These are phyloP conservation scores for Zygnema cylindricum DNA, from an alignment of 139 green algal species.

Conservation along the genomic window DNA sequence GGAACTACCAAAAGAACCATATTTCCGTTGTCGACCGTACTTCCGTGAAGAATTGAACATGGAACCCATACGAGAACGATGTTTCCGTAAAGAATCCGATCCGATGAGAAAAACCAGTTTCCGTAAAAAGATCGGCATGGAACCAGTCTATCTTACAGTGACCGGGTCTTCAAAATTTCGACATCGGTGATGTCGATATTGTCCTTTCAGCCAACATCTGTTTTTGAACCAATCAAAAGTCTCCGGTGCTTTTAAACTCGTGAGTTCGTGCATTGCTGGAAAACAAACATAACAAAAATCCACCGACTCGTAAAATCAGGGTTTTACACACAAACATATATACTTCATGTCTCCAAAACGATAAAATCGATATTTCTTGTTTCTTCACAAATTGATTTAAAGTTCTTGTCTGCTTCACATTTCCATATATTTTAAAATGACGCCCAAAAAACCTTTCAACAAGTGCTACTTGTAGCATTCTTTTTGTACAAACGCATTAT, in stretches of 20 bases:
- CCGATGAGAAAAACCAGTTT: too few species aligned
- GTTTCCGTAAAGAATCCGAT: too few species aligned
- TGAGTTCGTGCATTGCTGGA: conserved; percentile 32
- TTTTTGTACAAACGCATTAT: too few species aligned
- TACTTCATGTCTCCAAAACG: not conserved
- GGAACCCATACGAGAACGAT: too few species aligned
- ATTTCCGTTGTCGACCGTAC: too few species aligned
- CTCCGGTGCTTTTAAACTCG: conserved; percentile 27
- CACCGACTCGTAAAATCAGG: not conserved
- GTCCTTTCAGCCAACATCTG: not conserved
- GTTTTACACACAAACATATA: not conserved
- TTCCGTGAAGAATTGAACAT: too few species aligned
- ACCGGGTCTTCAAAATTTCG: not conserved
- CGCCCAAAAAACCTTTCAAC: not conserved
- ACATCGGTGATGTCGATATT: conserved; percentile 3
- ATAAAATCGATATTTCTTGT: not conserved
- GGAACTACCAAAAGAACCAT: too few species aligned
- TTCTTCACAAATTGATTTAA: not conserved
- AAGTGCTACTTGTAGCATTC: too few species aligned
- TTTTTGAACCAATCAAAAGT: conserved; percentile 29
- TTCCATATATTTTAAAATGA: not conserved
- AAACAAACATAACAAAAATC: too few species aligned
- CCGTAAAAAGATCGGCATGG: too few species aligned
- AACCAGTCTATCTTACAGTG: not conserved
- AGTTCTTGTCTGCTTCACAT: not conserved